Conservation (phyloP, 305 asterid species). For the Fraxinus latifolia region DNA sequence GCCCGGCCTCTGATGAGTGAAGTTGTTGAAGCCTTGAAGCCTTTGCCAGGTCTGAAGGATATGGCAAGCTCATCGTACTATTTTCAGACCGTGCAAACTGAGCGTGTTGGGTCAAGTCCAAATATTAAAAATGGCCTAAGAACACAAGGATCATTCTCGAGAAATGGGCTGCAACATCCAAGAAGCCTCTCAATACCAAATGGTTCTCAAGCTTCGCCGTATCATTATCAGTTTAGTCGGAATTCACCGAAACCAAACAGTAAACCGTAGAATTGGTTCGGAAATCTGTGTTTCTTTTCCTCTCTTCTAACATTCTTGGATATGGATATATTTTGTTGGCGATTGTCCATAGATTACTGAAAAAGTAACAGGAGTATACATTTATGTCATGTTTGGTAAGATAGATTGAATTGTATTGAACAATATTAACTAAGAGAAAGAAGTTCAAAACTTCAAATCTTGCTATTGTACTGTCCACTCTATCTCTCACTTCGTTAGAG, state of each 20-base stretch:
- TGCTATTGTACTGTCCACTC: neutral
- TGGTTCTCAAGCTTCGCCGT: slow-evolving; percentile 75
- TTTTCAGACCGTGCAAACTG: slow-evolving; percentile 78
- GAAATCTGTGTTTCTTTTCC: slow-evolving; percentile 5
- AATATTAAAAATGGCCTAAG: slow-evolving; percentile 46
- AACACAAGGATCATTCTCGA: slow-evolving; percentile 53
- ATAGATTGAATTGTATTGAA: neutral
- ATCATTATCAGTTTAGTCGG: slow-evolving; percentile 49
- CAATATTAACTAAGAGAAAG: neutral
- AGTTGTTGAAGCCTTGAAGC: slow-evolving; percentile 84
- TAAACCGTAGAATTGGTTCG: slow-evolving; percentile 39
- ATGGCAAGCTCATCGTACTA: slow-evolving; percentile 91
- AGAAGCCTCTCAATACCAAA: slow-evolving; percentile 71
- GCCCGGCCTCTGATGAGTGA: slow-evolving; percentile 85
- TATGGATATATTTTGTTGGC: slow-evolving; percentile 30
- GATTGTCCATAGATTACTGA: slow-evolving; percentile 27
- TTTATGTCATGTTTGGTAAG: slow-evolving; percentile 18
- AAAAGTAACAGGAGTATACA: slow-evolving; percentile 23
- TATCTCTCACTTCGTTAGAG: neutral
- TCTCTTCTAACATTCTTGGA: slow-evolving; percentile 26
- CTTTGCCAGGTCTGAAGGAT: slow-evolving; percentile 85
- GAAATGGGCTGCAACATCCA: slow-evolving; percentile 67
- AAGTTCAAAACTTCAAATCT: neutral
- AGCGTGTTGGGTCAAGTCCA: slow-evolving; percentile 57
- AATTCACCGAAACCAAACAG: slow-evolving; percentile 82